These are phyloP conservation scores for Plectosphaerella plurivora DNA, from an alignment of 2,329 filamentous ascomycete genomes.

Conservation along the genomic window DNA sequence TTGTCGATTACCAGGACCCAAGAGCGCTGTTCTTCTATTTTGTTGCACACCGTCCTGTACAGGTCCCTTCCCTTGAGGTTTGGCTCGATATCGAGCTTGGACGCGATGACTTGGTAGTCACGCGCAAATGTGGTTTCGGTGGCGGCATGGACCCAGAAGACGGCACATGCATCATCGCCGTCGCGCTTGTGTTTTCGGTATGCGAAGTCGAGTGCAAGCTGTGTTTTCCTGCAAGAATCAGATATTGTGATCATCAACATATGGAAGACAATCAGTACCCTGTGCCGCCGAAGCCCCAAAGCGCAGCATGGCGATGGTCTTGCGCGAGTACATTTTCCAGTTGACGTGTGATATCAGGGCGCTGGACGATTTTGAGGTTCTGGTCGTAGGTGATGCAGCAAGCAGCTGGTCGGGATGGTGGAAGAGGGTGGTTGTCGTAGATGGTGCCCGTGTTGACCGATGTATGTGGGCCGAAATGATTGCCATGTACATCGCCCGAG, in stretches of 20 bases:
- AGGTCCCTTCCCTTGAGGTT: conserved; percentile 16
- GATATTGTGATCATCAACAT: neutral
- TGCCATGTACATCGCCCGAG: no score
- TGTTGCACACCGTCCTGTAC: conserved; percentile 8
- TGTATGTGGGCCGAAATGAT: no score
- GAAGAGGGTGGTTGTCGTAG: neutral
- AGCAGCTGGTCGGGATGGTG: neutral
- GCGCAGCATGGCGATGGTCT: conserved; percentile 13
- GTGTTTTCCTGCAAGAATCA: conserved; percentile 26
- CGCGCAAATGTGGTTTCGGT: conserved; percentile 22
- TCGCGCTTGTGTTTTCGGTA: conserved; percentile 14
- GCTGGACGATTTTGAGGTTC: conserved; percentile 18
- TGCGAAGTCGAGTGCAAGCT: conserved; percentile 29
- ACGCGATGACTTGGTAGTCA: conserved; percentile 24
- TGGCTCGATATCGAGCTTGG: conserved; percentile 13
- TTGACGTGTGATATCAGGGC: conserved; percentile 12
- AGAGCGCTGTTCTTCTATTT: conserved; percentile 10
- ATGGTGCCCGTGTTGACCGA: neutral
- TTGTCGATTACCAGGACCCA: conserved; percentile 30
- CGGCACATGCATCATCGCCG: conserved; percentile 16
- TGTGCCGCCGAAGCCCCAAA: conserved; percentile 21
- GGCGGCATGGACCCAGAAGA: conserved; percentile 33
- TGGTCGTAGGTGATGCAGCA: conserved; percentile 13
- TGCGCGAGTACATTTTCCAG: conserved; percentile 15
- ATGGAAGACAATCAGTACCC: conserved; percentile 14